A percentile compares a stretch with the other conserved stretches of the same genome.
Conservation (phyloP, 176 grass and related monocot genomes). For the Thinopyrum elongatum region DNA sequence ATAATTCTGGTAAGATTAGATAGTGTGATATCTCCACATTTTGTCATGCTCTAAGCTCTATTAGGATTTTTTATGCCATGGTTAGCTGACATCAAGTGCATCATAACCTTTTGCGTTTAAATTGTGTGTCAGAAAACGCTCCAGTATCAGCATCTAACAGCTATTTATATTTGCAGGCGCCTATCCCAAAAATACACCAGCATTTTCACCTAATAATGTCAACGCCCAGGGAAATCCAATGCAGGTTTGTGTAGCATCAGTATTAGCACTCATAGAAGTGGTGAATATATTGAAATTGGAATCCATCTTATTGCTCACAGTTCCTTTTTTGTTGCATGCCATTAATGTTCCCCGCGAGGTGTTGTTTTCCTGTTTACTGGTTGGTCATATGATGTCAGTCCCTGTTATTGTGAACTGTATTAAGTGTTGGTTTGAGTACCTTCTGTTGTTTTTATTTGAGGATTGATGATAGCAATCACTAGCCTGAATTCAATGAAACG, state of each 20-base stretch:
- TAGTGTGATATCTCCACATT: not conserved
- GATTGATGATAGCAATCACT: not conserved
- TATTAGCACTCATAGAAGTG: not conserved
- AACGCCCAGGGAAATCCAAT: slow-evolving; percentile 59
- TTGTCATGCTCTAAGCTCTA: not conserved
- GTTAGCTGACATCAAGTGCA: not conserved
- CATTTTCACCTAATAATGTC: slow-evolving; percentile 52
- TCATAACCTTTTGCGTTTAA: slow-evolving; percentile 21
- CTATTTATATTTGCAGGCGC: slow-evolving; percentile 50
- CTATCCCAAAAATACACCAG: slow-evolving; percentile 59
- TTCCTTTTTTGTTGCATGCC: slow-evolving; percentile 2
- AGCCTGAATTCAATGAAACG: not conserved
- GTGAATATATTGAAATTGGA: slow-evolving; percentile 9
- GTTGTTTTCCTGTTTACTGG: not conserved
- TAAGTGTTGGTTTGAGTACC: not conserved
- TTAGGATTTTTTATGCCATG: not conserved
- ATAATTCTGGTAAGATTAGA: slow-evolving; percentile 55
- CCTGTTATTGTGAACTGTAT: not conserved
- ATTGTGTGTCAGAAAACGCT: slow-evolving; percentile 21
- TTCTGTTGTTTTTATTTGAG: slow-evolving; percentile 1
- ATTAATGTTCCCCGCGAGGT: not conserved
- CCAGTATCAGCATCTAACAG: slow-evolving; percentile 25
- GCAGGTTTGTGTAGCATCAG: slow-evolving; percentile 59
- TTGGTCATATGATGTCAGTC: not conserved
- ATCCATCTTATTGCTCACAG: slow-evolving; percentile 16